Base-by-base conservation (phyloP, 805 yeast species). In the Huiozyma naganishii region DNA sequence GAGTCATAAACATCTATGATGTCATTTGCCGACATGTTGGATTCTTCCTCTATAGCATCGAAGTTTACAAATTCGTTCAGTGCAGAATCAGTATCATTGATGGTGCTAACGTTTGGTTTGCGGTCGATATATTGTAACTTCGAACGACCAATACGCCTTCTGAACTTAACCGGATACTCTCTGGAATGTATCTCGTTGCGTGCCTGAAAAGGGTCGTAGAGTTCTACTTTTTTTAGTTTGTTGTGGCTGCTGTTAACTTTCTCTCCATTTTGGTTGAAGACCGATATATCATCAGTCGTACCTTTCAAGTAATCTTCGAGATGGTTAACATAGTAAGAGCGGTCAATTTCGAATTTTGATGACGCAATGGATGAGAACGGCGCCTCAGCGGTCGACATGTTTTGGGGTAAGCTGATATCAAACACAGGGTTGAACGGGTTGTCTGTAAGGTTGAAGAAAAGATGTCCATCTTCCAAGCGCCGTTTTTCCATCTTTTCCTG, bases 371-470 rank as follows among this genome's bases (percentile, higher is more conserved):
- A 83, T 9, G 92, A 80, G 57, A 82, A 85, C 3, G 95, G 90
- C 1, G 85, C 71, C 55, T 83, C 88, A 17, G 70, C 66, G 36
- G 79, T 64, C 47, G 80, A 83, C 39, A 73, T 63, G 27, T 65
- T 68, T 32, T 70, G 69, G 28, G 79, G 74, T 41, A 77, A 70
- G 6, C 80, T 72, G 42, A 86, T 73, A 49, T 84, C 79, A 59
- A 86, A 81, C 44, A 74, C 79, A 10, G 97, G 96, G 56, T 80
- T 83, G 56, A 76, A 77, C 11, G 92, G 82, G 65, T 84, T 89
- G 65, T 88, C 95, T 3, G 96, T 84, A 42, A 83, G 70, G 57
- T 92, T 92, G 51, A 83, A 75, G 76, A 80, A 89, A 0, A 83
- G 85, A 48, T 72, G 73, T 55, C 83, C 89, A 48, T 72, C 76